Evolutionary conservation across 768 basidiomycete species (phyloP), one percentile per base, ranked within the genome.

Genomic region (Kwoniella botswanensis): DNA sequence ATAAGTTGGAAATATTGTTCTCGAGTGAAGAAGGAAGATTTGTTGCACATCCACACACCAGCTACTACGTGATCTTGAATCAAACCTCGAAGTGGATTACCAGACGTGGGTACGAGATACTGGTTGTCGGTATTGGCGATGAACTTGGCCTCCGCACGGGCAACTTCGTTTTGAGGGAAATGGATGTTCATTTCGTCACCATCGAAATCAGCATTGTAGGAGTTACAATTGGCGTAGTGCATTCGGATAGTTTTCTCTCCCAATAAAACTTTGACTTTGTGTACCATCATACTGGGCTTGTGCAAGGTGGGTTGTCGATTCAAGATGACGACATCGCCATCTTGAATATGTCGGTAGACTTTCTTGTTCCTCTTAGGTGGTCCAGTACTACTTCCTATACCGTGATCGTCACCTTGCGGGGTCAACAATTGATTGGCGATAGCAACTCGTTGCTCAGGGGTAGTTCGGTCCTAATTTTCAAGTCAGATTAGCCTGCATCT

Each of bases 131-230:
- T 98, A 82, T 98, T 98, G 73, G 97, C 94, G 75, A 99, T 93
- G 81, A 92, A 87, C 86, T 89, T 89, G 4, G 94, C 94, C 83
- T 99, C 97, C 1, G 96, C 92, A 68, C 95, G 90, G 56, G 97
- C 94, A 53, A 95, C 89, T 80, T 96, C 92, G 76, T 94, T 96
- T 86, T 99, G 96, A 76, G 97, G 95, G 77, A 99, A 99, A 86
- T 99, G 97, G 60, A 99, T 94, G 85, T 99, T 99, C 96, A 99
- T 99, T 83, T 99, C 96, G 85, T 96, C 93, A 74, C 93, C 93
- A 76, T 96, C 93, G 78, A 96, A 96, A 84, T 96, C 93, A 78
- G 93, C 79, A 54, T 98, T 98, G 83, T 98, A 98, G 1, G 96
- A 98, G 83, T 98, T 98, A 85, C 96, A 99, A 80, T 99, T 99